Evolutionary conservation across 371 early-diverging fungal species (phyloP), one percentile per base, ranked within the genome.

Genomic region (Chytridiales sp.): DNA sequence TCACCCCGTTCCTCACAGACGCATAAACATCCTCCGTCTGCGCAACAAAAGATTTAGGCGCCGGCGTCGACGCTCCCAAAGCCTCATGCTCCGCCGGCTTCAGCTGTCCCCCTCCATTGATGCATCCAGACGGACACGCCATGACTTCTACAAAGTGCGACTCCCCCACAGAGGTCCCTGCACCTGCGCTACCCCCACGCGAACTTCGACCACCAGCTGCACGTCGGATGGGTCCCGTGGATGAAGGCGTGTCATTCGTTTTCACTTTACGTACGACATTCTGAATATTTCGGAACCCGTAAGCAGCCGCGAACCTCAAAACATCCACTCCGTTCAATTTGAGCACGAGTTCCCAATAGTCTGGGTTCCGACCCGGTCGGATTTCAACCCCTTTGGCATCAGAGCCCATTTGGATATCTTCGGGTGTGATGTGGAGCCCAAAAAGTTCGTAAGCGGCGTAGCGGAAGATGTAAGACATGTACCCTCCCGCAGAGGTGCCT

Each of bases 241-340:
- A 17, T 17, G 52, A 52, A 9, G 49, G 11, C 1, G 35, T 24
- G 9, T 44, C 32, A 8, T 32, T 51, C 0, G 64, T 46, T 47
- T 72, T 71, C 40, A 72, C 55, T 61, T 76, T 78, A 21, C 97
- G 87, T 19, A 97, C 91, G 47, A 95, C 69, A 58, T 94, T 96
- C 73, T 98, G 97, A 61, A 98, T 91, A 67, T 98, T 95, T 27
- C 94, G 82, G 79, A 98, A 98, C 1, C 98, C 97, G 72, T 95
- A 95, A 0, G 90, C 90, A 0, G 87, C 76, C 0, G 91, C 94
- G 77, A 95, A 93, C 50, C 80, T 65, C 24, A 92, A 75, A 21
- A 86, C 61, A 24, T 82, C 69, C 60, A 44, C 76, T 57, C 46
- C 60, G 53, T n/a, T 63, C 27, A 54, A 24, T 0, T 62, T 61